phyloP scores from a whole-genome alignment of 768 basidiomycete genomes.

The Xerocomus potaroensis region DNA sequence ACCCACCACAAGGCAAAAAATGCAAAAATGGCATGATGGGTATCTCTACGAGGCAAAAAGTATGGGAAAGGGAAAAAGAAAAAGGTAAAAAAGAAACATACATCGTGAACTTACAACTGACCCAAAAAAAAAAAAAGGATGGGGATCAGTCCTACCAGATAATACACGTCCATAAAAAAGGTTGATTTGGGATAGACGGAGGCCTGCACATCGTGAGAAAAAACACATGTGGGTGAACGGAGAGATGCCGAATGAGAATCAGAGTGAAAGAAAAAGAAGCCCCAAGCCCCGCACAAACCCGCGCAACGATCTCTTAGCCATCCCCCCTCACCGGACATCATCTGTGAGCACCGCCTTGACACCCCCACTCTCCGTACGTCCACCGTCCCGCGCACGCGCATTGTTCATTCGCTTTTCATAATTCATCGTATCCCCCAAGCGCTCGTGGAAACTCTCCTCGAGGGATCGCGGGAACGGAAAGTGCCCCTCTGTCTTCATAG shows the following conservation, averaged over 20 bases:
- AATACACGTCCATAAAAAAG: constrained; percentile 22
- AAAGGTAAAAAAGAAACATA: constrained; percentile 13
- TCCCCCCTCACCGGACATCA: constrained; percentile 20
- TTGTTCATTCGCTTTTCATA: constrained; percentile 61
- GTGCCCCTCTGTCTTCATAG: constrained; percentile 34
- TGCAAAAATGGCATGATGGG: too few species aligned
- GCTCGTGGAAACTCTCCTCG: constrained; percentile 33
- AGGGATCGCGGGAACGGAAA: constrained; percentile 64
- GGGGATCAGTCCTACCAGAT: constrained; percentile 3
- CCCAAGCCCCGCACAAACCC: constrained; percentile 11
- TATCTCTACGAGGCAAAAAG: constrained; percentile 25
- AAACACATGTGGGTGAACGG: too few species aligned
- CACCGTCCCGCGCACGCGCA: constrained; percentile 71
- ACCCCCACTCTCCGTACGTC: constrained; percentile 83
- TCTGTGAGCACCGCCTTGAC: constrained; percentile 66
- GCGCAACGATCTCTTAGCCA: constrained; percentile 6
- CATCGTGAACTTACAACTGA: constrained; percentile 17
- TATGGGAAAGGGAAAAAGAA: too few species aligned
- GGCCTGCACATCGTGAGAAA: constrained; percentile 5
- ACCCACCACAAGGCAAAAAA: too few species aligned
- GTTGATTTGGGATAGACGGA: constrained; percentile 6
- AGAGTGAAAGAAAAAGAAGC: not conserved
- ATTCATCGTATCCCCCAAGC: constrained; percentile 22
- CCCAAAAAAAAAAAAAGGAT: constrained; percentile 6
- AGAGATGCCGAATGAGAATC: not conserved